phyloP scores from a whole-genome alignment of 2,329 filamentous ascomycete genomes.

The Phaeomoniella chlamydospora region DNA sequence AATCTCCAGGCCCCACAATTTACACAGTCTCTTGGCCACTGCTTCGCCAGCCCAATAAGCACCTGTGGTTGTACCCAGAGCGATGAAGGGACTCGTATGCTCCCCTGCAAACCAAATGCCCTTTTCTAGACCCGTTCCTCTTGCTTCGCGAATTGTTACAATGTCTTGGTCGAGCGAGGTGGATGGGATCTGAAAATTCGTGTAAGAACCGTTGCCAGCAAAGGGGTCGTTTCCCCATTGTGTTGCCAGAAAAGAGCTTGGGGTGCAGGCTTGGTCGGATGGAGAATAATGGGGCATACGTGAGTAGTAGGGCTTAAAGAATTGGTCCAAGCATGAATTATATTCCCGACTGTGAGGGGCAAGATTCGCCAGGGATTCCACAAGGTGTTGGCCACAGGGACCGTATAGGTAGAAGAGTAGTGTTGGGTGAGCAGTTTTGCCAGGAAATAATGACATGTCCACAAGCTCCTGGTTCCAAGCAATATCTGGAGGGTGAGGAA shows the following conservation, averaged over 20 bases:
- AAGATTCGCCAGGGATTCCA: conserved; percentile 17
- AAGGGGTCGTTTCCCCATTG: conserved; percentile 66
- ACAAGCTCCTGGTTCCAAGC: conserved; percentile 64
- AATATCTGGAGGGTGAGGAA: conserved; percentile 35
- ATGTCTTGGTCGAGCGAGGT: conserved; percentile 59
- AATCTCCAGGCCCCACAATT: conserved; percentile 12
- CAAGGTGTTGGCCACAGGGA: conserved; percentile 20
- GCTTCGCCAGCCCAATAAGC: conserved; percentile 85
- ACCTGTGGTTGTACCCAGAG: conserved; percentile 74
- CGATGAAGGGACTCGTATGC: conserved; percentile 81
- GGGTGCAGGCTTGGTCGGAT: conserved; percentile 41
- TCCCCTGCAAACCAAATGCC: conserved; percentile 80
- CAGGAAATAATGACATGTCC: conserved; percentile 56
- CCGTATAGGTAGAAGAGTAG: conserved; percentile 58
- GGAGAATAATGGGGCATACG: conserved; percentile 53
- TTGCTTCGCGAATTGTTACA: conserved; percentile 33
- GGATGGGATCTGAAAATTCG: conserved; percentile 69
- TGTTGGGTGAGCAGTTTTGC: conserved; percentile 53
- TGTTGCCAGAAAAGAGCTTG: conserved; percentile 52
- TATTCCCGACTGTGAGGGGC: conserved; percentile 29
- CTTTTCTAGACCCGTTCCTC: conserved; percentile 39
- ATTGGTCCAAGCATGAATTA: conserved; percentile 42
- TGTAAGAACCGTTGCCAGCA: conserved; percentile 70
- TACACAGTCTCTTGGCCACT: conserved; percentile 45
- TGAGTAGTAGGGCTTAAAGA: conserved; percentile 68